These are phyloP conservation scores for Polygonum aviculare DNA, from an alignment of 148 eudicot species.

Conservation along the genomic window DNA sequence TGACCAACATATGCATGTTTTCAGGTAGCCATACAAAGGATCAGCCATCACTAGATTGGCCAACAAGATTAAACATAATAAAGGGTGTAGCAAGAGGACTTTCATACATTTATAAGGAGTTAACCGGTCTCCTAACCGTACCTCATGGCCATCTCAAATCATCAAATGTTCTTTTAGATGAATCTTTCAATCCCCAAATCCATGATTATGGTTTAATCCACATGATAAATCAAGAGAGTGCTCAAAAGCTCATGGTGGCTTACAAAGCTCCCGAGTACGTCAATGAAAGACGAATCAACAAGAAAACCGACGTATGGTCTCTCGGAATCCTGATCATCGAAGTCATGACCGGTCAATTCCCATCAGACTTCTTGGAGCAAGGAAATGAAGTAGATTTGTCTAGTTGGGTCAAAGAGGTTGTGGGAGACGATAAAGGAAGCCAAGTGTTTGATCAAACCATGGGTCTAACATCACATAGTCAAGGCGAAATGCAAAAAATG, in stretches of 20 bases:
- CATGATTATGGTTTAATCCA: conserved; percentile 64
- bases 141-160: conserved; percentile 94
- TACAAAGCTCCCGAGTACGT: conserved; percentile 81
- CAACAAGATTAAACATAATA: conserved; percentile 54
- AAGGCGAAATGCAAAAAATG: conserved; percentile 64
- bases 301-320: conserved; percentile 74
- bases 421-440: background rate
- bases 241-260: conserved; percentile 56
- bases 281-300: conserved; percentile 35
- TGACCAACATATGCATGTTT: background rate
- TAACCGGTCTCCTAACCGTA: conserved; percentile 36
- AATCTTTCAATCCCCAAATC: conserved; percentile 38
- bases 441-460: conserved; percentile 55
- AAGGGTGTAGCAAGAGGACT: conserved; percentile 67
- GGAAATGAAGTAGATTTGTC: conserved; percentile 36
- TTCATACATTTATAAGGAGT: conserved; percentile 52
- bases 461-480: conserved; percentile 20
- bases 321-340: conserved; percentile 74
- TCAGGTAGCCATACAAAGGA: conserved; percentile 36
- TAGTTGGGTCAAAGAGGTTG: conserved; percentile 28
- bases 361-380: conserved; percentile 37
- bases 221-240: conserved; percentile 61
- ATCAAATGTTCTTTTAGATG: conserved; percentile 60
- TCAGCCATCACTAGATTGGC: conserved; percentile 45
- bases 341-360: conserved; percentile 59